Evolutionary conservation across 2,329 filamentous ascomycete species (phyloP).

Genomic region (Pyricularia grisea): DNA sequence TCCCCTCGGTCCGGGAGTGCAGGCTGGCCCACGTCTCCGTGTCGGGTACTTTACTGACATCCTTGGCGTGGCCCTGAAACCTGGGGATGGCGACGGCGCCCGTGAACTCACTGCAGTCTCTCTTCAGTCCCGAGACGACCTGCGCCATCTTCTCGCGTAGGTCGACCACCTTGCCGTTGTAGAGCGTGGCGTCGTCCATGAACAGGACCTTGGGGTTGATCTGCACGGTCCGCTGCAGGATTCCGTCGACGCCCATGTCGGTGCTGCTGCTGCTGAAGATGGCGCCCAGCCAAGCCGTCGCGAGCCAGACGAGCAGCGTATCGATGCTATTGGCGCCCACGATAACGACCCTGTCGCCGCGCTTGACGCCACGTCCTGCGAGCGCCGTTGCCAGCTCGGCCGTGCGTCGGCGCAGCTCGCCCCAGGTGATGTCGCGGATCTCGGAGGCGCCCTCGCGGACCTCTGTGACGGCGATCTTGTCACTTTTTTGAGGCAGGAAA

Average conservation of each 20-base stretch:
- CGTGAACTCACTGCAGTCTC: constrained; percentile 47
- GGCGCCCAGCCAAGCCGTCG: constrained; percentile 59
- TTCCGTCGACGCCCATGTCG: constrained; percentile 73
- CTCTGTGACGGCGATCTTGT: constrained; percentile 61
- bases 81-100: constrained; percentile 57
- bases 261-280: constrained; percentile 70
- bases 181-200: constrained; percentile 70
- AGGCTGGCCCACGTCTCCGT: constrained; percentile 27
- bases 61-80: constrained; percentile 46
- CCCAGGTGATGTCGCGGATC: constrained; percentile 54
- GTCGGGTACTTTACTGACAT: constrained; percentile 43
- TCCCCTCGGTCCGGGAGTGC: constrained; percentile 13
- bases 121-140: constrained; percentile 53
- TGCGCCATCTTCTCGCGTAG: constrained; percentile 63
- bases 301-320: constrained; percentile 63
- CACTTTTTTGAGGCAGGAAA: constrained; percentile 47
- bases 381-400: constrained; percentile 57
- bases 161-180: constrained; percentile 69
- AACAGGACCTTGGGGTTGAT: constrained; percentile 72
- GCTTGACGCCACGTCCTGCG: constrained; percentile 52
- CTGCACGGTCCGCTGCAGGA: constrained; percentile 66
- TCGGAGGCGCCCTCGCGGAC: constrained; percentile 54
- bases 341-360: constrained; percentile 66
- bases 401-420: constrained; percentile 49
- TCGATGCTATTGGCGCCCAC: constrained; percentile 69